phyloP scores from a whole-genome alignment of 345 rosid genomes.

The Theobroma cacao region DNA sequence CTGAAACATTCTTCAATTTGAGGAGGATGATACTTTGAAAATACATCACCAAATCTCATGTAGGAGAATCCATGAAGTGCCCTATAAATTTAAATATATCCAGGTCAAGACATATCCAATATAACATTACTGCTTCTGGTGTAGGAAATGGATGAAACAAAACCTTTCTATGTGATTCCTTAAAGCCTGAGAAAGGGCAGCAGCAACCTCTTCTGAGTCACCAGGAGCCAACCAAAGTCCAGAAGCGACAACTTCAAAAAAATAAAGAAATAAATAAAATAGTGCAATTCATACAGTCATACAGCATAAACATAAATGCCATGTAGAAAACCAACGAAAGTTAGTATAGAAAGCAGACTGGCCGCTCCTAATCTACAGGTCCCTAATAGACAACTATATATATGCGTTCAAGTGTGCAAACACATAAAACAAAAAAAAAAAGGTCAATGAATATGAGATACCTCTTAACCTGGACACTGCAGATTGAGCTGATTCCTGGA shows the following conservation, averaged over 20 bases:
- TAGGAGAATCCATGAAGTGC: conserved; percentile 67
- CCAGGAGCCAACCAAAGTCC: conserved; percentile 99
- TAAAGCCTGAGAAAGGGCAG: conserved; percentile 89
- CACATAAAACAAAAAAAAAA: background rate
- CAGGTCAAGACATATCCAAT: conserved; percentile 16
- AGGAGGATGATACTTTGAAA: conserved; percentile 71
- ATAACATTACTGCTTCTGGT: conserved; percentile 11
- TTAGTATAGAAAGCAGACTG: background rate
- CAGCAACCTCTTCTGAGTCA: conserved; percentile 93
- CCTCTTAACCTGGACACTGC: conserved; percentile 88
- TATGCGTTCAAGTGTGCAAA: background rate
- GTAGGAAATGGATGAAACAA: conserved; percentile 22
- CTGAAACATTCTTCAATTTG: conserved; percentile 76
- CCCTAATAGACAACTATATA: background rate
- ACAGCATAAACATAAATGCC: background rate
- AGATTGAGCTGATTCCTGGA: conserved; percentile 73
- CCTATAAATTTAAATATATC: conserved; percentile 42
- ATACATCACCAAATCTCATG: conserved; percentile 96
- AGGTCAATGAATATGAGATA: conserved; percentile 21
- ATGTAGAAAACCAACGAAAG: background rate
- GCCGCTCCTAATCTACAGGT: background rate
- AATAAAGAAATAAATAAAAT: conserved; percentile 17
- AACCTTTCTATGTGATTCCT: conserved; percentile 92
- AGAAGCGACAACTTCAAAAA: conserved; percentile 71
- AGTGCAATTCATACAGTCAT: background rate